A percentile compares a stretch with the other conserved stretches of the same genome.
Conservation (phyloP, 305 asterid genomes). For the Solanum hybrid region DNA sequence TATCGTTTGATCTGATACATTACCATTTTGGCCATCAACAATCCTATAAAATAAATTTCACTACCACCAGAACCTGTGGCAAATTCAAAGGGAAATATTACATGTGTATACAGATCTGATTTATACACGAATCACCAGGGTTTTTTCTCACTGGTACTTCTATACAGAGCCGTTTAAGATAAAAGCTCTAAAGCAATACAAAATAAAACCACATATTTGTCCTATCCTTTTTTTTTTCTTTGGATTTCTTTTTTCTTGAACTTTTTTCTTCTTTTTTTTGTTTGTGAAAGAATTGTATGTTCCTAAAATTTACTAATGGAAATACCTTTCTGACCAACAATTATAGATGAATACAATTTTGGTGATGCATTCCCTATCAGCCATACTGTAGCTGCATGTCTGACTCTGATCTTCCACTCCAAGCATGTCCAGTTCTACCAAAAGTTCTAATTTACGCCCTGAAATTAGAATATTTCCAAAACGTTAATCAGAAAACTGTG, state of each 20-base stretch:
- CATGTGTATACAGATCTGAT: background rate
- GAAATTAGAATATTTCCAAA: background rate
- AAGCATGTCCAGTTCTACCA: background rate
- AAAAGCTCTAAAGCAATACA: background rate
- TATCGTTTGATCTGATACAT: background rate
- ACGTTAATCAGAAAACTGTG: background rate
- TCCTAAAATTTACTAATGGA: background rate
- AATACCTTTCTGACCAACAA: background rate
- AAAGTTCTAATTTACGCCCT: background rate
- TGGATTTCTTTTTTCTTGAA: background rate
- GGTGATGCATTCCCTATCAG: background rate
- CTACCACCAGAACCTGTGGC: background rate
- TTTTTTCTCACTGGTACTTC: background rate
- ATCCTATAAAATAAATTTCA: background rate
- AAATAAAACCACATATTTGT: background rate
- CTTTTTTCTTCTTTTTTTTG: background rate
- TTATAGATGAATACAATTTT: background rate
- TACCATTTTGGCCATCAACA: background rate
- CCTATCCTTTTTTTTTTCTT: background rate
- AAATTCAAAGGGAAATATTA: background rate
- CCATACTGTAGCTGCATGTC: background rate
- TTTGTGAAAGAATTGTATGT: background rate
- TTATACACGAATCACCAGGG: background rate
- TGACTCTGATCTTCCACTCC: conserved; percentile 1
- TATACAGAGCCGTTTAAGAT: background rate